phyloP scores from a whole-genome alignment of 2,329 filamentous ascomycete genomes.

The Shiraia sp. region DNA sequence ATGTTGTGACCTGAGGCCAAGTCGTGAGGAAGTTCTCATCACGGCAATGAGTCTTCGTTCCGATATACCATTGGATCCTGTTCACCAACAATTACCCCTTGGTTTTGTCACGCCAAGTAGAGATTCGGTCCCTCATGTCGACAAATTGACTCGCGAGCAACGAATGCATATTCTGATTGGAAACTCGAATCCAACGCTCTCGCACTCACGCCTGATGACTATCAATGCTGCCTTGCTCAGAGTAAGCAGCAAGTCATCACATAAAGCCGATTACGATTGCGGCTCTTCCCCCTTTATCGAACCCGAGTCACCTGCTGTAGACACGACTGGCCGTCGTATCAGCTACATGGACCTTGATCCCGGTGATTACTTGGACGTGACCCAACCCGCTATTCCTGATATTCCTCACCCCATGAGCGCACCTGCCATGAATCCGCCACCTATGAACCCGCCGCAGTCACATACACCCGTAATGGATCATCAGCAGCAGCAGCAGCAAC shows the following conservation, averaged over 20 bases:
- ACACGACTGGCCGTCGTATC: slow-evolving; percentile 34
- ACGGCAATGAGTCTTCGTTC: slow-evolving; percentile 42
- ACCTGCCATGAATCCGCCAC: slow-evolving; percentile 19
- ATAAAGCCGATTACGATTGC: slow-evolving; percentile 25
- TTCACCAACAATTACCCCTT: slow-evolving; percentile 33
- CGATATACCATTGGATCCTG: slow-evolving; percentile 34
- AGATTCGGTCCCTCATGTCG: slow-evolving; percentile 40
- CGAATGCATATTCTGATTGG: slow-evolving; percentile 44
- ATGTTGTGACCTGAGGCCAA: slow-evolving; percentile 43
- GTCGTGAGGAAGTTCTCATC: slow-evolving; percentile 41
- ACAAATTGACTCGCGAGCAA: slow-evolving; percentile 37
- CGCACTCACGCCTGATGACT: slow-evolving; percentile 30
- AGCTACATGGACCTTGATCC: slow-evolving; percentile 46
- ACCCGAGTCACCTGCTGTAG: slow-evolving; percentile 26
- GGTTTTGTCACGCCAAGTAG: slow-evolving; percentile 41
- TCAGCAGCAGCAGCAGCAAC: slow-evolving; percentile 20
- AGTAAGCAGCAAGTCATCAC: slow-evolving; percentile 20
- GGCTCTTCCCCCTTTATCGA: slow-evolving; percentile 31
- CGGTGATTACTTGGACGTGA: slow-evolving; percentile 32
- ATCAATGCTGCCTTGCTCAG: slow-evolving; percentile 39
- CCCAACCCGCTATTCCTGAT: slow-evolving; percentile 33
- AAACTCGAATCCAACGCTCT: slow-evolving; percentile 31
- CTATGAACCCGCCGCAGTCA: slow-evolving; percentile 21
- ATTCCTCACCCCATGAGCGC: slow-evolving; percentile 25
- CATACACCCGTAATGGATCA: slow-evolving; percentile 25